phyloP scores from a whole-genome alignment of 1,284 basidiomycete species.

The Pascua sp. region DNA sequence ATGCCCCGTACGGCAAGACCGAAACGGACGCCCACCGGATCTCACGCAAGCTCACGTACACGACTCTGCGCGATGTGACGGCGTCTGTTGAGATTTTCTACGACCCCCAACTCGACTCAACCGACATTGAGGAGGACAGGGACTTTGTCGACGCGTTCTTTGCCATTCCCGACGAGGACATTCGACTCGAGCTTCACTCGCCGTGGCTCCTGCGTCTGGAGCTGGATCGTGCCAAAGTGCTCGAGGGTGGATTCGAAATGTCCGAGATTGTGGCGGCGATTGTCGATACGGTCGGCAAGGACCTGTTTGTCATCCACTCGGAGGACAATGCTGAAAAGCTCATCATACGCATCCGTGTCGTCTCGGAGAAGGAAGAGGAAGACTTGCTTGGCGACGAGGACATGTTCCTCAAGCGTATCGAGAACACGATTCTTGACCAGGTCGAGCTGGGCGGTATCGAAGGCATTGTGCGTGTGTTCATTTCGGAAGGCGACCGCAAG shows the following conservation, averaged over 20 bases:
- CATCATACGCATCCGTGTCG: constrained; percentile 91
- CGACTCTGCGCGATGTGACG: constrained; percentile 90
- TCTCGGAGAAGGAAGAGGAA: constrained; percentile 87
- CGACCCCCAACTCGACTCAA: constrained; percentile 87
- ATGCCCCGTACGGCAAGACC: constrained; percentile 72
- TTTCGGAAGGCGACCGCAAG: constrained; percentile 79
- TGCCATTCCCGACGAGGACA: constrained; percentile 95
- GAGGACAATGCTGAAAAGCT: constrained; percentile 99
- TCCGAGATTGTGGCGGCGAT: constrained; percentile 91
- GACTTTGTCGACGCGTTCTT: constrained; percentile 99
- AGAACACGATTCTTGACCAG: constrained; percentile 94
- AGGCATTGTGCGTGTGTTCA: constrained; percentile 88
- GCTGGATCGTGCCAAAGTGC: constrained; percentile 95
- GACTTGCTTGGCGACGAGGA: constrained; percentile 83
- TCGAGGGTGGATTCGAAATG: constrained; percentile 95
- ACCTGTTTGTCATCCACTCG: constrained; percentile 97
- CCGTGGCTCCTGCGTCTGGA: constrained; percentile 97
- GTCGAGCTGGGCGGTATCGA: constrained; percentile 91
- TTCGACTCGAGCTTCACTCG: constrained; percentile 87
- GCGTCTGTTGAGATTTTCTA: constrained; percentile 98
- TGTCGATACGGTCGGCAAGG: constrained; percentile 89
- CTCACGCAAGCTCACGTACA: constrained; percentile 68
- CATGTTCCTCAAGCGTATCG: constrained; percentile 91
- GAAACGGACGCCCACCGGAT: constrained; percentile 54
- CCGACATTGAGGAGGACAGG: constrained; percentile 92